Evolutionary conservation across 2,329 filamentous ascomycete genomes (phyloP).

Genomic region (Botrytis byssoidea): DNA sequence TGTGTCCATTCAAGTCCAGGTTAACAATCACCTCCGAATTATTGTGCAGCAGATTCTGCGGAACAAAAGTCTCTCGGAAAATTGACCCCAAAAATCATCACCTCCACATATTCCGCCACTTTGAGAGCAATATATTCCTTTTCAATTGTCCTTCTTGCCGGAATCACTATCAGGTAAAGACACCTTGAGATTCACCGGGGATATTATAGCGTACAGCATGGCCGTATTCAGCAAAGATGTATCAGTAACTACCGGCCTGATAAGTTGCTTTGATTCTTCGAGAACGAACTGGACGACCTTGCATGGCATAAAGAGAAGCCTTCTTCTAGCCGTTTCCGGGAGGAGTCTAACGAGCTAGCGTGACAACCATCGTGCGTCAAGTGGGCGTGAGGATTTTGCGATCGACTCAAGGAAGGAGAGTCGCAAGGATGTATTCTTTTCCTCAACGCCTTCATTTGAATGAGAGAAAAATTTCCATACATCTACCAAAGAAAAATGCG

Average conservation of each 20-base stretch:
- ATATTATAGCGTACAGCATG: neutral
- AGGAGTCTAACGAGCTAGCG: neutral
- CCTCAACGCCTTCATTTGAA: neutral
- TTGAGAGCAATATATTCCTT: fast-evolving
- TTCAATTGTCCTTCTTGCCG: neutral
- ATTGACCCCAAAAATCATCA: neutral
- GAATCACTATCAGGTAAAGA: neutral
- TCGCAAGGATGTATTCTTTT: neutral
- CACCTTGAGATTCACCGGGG: neutral
- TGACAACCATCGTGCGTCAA: neutral
- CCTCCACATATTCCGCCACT: neutral
- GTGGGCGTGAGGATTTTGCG: neutral
- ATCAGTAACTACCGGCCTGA: neutral
- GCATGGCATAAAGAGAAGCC: neutral
- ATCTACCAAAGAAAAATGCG: neutral
- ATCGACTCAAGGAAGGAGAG: neutral
- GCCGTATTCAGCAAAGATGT: neutral
- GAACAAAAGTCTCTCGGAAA: neutral
- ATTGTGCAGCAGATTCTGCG: fast-evolving
- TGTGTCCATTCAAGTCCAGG: neutral
- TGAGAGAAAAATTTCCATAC: neutral
- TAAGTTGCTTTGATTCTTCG: neutral
- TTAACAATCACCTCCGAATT: neutral
- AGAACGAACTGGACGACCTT: neutral
- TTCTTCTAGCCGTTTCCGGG: neutral